Evolutionary conservation across 768 basidiomycete genomes (phyloP).

Genomic region (Sarcomyxa edulis): DNA sequence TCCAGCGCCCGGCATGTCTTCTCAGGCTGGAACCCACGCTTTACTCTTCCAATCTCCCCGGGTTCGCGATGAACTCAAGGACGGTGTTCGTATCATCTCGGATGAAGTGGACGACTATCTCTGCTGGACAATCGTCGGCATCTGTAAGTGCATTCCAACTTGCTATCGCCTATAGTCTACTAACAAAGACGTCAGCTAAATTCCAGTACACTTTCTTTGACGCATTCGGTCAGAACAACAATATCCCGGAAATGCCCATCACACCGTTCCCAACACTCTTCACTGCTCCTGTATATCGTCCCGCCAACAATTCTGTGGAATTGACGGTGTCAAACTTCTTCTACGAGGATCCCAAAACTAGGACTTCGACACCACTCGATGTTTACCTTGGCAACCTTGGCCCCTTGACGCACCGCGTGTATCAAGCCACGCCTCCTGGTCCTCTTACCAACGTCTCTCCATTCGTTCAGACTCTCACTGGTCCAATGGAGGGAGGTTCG

Average conservation of each 20-base stretch:
- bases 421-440: conserved; percentile 66
- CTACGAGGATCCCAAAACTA: conserved; percentile 66
- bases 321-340: conserved; percentile 87
- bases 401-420: conserved; percentile 73
- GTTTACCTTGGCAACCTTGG: conserved; percentile 90
- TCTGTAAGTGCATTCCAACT: conserved; percentile 55
- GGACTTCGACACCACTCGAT: conserved; percentile 66
- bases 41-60: conserved; percentile 76
- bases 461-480: conserved; percentile 45
- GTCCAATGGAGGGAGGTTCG: conserved; percentile 20
- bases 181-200: conserved; percentile 49
- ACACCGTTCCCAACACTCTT: conserved; percentile 89
- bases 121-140: conserved; percentile 94
- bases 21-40: conserved; percentile 77
- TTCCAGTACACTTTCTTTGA: conserved; percentile 96
- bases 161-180: conserved; percentile 12
- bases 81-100: conserved; percentile 66
- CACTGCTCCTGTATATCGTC: conserved; percentile 71
- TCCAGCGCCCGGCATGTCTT: conserved; percentile 69
- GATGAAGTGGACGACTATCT: conserved; percentile 95
- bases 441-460: conserved; percentile 60
- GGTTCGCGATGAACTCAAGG: conserved; percentile 77
- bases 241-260: conserved; percentile 72
- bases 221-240: conserved; percentile 75
- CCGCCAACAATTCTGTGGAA: conserved; percentile 69